Conservation (phyloP, 768 basidiomycete species). For the Tylopilus rubrobrunneus region DNA sequence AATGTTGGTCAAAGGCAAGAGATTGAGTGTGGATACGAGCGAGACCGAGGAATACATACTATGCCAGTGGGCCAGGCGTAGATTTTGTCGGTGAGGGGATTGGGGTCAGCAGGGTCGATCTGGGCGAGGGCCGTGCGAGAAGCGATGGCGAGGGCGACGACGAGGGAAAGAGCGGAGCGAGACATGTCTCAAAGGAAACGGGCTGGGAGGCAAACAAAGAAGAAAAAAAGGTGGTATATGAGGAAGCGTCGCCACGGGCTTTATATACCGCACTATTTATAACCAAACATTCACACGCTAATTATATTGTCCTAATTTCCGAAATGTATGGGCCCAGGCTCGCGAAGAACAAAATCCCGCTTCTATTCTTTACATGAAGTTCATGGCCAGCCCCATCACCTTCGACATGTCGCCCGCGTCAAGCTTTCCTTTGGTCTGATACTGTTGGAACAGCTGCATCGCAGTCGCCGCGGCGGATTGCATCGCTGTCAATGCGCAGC, state of each 20-base stretch:
- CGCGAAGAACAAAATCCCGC: too few species aligned
- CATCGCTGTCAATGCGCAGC: conserved; percentile 20
- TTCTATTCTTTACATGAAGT: background rate
- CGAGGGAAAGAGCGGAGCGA: conserved; percentile 44
- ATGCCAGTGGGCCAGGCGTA: conserved; percentile 43
- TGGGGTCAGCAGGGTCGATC: conserved; percentile 41
- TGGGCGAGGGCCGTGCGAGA: conserved; percentile 29
- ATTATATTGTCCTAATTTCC: background rate
- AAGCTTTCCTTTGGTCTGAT: conserved; percentile 23
- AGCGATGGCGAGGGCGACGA: conserved; percentile 30
- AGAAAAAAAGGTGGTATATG: background rate
- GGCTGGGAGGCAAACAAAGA: background rate
- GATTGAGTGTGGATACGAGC: background rate
- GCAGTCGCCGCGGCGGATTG: conserved; percentile 30
- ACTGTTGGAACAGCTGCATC: conserved; percentile 26
- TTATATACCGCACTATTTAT: conserved; percentile 14
- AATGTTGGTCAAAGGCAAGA: background rate
- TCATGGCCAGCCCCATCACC: conserved; percentile 26
- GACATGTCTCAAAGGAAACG: conserved; percentile 37
- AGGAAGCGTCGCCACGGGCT: background rate
- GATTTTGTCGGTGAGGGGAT: conserved; percentile 43
- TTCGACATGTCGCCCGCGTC: conserved; percentile 29
- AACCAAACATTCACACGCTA: background rate
- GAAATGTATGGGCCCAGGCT: background rate
- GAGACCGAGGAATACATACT: conserved; percentile 23